A percentile compares a stretch with the other conserved stretches of the same genome.
These are phyloP conservation scores for Holtermannia corniformis DNA, from an alignment of 768 basidiomycete genomes.

Conservation along the genomic window DNA sequence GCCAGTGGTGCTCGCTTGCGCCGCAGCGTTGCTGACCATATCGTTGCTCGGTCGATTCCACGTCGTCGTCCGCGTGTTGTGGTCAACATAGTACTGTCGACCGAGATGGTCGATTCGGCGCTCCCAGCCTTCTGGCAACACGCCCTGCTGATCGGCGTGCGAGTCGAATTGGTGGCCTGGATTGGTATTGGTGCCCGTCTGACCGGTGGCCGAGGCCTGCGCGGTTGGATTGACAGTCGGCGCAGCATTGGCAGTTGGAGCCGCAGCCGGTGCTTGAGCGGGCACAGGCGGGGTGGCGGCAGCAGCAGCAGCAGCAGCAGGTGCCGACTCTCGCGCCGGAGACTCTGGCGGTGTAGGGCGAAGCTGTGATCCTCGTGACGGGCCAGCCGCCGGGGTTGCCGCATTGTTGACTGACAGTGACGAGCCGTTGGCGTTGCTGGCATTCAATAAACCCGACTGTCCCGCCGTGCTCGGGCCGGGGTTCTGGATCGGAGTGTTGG, in stretches of 20 bases:
- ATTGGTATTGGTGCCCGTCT: slow-evolving; percentile 49
- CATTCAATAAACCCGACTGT: slow-evolving; percentile 12
- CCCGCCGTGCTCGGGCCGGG: slow-evolving; percentile 53
- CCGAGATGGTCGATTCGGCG: slow-evolving; percentile 92
- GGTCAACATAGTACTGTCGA: slow-evolving; percentile 95
- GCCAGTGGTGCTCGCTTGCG: slow-evolving; percentile 34
- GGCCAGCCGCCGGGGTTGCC: slow-evolving; percentile 46
- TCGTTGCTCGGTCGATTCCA: slow-evolving; percentile 87
- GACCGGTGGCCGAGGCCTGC: slow-evolving; percentile 36
- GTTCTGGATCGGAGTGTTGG: slow-evolving; percentile 71
- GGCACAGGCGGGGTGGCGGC: slow-evolving; percentile 17
- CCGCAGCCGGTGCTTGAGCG: slow-evolving; percentile 44
- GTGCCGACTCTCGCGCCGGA: slow-evolving; percentile 11
- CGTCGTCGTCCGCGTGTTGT: slow-evolving; percentile 93
- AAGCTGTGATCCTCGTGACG: slow-evolving; percentile 12
- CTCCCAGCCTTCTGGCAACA: slow-evolving; percentile 89
- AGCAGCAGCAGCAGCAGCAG: slow-evolving; percentile 4
- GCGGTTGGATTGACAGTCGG: slow-evolving; percentile 34
- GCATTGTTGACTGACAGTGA: slow-evolving; percentile 43
- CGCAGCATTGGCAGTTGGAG: slow-evolving; percentile 42
- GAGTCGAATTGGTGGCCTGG: slow-evolving; percentile 60
- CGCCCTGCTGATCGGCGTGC: slow-evolving; percentile 85
- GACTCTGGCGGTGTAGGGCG: slow-evolving; percentile 23
- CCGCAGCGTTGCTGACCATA: slow-evolving; percentile 60
- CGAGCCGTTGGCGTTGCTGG: slow-evolving; percentile 21